A percentile compares a stretch with the other conserved stretches of the same genome.
These are phyloP conservation scores for Thielaviopsis musarum DNA, from an alignment of 2,329 filamentous ascomycete genomes.

Conservation along the genomic window DNA sequence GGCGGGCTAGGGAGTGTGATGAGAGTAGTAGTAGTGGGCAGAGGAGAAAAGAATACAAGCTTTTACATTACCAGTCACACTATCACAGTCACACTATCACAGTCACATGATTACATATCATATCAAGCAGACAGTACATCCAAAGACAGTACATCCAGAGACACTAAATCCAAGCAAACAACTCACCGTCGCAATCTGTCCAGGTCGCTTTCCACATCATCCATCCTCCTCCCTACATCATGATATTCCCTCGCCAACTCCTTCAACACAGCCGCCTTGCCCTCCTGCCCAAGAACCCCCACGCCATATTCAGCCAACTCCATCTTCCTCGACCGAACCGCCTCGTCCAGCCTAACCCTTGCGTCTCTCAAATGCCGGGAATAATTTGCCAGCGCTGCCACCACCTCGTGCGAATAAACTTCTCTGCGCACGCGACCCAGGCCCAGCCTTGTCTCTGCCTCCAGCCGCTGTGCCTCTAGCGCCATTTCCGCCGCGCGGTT, in stretches of 20 bases:
- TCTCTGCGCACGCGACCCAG: conserved; percentile 21
- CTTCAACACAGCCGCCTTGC: conserved; percentile 32
- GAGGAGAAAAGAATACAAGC: conserved; percentile 7
- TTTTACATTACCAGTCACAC: not conserved
- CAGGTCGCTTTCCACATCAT: conserved; percentile 33
- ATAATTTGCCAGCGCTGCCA: conserved; percentile 29
- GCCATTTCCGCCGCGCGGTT: conserved; percentile 30
- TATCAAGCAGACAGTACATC: too few species aligned
- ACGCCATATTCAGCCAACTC: conserved; percentile 36
- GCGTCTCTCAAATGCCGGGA: conserved; percentile 32
- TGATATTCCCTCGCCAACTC: conserved; percentile 35
- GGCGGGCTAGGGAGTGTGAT: conserved; percentile 37
- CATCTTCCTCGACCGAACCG: conserved; percentile 23
- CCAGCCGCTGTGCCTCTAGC: conserved; percentile 26
- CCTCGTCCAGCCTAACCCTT: conserved; percentile 27
- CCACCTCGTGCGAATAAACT: conserved; percentile 29
- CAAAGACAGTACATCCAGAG: too few species aligned
- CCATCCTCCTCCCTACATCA: conserved; percentile 32
- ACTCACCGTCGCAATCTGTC: conserved; percentile 18
- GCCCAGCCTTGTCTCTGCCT: conserved; percentile 22
- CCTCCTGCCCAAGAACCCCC: conserved; percentile 19
- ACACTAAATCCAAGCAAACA: too few species aligned
- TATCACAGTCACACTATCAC: not conserved
- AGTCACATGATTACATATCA: too few species aligned
- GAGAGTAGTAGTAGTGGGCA: not conserved